A percentile compares a stretch with the other conserved stretches of the same genome.
These are phyloP conservation scores for Colletotrichum noveboracense DNA, from an alignment of 2,329 filamentous ascomycete species.

Conservation along the genomic window DNA sequence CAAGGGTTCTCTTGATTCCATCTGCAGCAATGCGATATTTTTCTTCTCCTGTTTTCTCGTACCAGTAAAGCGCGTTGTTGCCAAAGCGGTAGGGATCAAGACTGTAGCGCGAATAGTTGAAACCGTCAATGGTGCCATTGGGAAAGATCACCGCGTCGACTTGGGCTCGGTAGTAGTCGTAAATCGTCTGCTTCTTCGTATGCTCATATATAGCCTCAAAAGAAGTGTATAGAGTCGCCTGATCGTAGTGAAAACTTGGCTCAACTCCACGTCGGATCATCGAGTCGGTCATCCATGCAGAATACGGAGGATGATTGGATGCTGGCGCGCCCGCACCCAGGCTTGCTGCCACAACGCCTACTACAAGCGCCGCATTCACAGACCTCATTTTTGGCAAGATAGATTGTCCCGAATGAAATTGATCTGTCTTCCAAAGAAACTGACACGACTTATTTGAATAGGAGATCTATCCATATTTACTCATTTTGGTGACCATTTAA, in stretches of 20 bases:
- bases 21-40: conserved; percentile 56
- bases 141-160: conserved; percentile 51
- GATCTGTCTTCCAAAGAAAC: not conserved
- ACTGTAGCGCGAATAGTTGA: conserved; percentile 52
- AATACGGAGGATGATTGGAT: conserved; percentile 23
- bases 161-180: conserved; percentile 47
- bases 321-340: not conserved
- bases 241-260: conserved; percentile 46
- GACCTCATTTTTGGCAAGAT: not conserved
- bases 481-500: not conserved
- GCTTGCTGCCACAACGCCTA: not conserved
- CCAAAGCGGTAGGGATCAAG: conserved; percentile 59
- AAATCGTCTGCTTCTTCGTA: conserved; percentile 46
- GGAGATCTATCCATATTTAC: not conserved
- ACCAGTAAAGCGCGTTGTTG: conserved; percentile 55
- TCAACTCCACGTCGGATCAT: conserved; percentile 45
- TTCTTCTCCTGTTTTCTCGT: conserved; percentile 46
- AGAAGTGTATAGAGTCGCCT: conserved; percentile 51
- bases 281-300: conserved; percentile 49
- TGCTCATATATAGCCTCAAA: conserved; percentile 50
- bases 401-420: not conserved
- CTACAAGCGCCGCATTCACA: not conserved
- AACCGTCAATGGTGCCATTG: conserved; percentile 53
- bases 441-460: not conserved
- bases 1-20: conserved; percentile 48